Evolutionary conservation across 257 asterid genomes (phyloP).

Genomic region (Coffea eugenioides): DNA sequence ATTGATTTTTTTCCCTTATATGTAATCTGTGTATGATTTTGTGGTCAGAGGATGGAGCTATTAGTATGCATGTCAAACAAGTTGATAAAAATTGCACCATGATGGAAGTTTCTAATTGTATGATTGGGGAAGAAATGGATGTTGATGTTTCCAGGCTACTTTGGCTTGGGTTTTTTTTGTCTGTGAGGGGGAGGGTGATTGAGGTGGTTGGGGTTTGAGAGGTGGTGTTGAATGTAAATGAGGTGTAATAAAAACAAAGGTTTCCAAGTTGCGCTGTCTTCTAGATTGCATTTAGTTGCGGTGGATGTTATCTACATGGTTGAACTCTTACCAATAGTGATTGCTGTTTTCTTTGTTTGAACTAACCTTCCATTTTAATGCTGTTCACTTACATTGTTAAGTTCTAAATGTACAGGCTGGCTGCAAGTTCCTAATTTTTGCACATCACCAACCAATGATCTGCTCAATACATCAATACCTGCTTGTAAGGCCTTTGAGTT

Average conservation of each 20-base stretch:
- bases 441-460: conserved; percentile 89
- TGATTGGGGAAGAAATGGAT: neutral
- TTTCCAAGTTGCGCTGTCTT: neutral
- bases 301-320: neutral
- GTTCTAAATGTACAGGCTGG: conserved; percentile 63
- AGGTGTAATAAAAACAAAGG: neutral
- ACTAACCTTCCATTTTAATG: neutral
- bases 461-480: conserved; percentile 75
- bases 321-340: neutral
- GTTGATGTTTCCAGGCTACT: neutral
- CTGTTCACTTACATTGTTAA: conserved; percentile 13
- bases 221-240: neutral
- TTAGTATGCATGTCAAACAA: neutral
- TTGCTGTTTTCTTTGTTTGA: neutral
- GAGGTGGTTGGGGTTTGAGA: neutral
- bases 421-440: conserved; percentile 92
- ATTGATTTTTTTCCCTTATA: neutral
- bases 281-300: neutral
- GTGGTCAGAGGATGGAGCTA: neutral
- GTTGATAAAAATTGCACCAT: neutral
- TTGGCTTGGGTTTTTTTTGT: neutral
- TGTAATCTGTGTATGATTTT: neutral
- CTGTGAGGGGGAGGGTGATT: neutral
- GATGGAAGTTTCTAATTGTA: neutral
- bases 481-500: conserved; percentile 52